A percentile compares a stretch with the other conserved stretches of the same genome.
Conservation (phyloP, 495 filamentous ascomycete species). For the Xylaria grammica region DNA sequence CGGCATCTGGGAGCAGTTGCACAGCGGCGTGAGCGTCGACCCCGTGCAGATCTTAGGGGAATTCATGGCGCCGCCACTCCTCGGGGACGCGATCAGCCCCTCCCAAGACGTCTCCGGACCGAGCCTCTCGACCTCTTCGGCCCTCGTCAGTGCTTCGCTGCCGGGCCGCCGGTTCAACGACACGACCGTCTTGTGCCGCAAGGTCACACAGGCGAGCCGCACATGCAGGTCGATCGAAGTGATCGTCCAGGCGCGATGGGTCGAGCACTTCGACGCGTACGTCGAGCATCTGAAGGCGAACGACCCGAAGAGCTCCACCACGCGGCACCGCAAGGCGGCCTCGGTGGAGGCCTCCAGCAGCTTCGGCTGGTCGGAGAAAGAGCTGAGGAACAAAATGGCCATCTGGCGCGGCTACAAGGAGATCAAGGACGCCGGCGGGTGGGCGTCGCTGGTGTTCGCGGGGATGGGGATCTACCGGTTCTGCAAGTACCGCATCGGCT, state of each 20-base stretch:
- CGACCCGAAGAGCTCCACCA: conserved; percentile 15
- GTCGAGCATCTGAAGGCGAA: conserved; percentile 14
- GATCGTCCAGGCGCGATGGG: conserved; percentile 21
- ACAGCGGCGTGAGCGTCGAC: conserved; percentile 14
- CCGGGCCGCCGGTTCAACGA: conserved; percentile 17
- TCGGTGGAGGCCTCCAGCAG: conserved; percentile 7
- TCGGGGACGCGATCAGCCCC: not conserved
- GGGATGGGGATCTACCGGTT: conserved; percentile 42
- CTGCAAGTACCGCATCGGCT: conserved; percentile 43
- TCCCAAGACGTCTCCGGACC: not conserved
- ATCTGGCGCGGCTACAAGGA: conserved; percentile 43
- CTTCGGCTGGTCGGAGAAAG: conserved; percentile 36
- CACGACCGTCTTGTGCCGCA: conserved; percentile 19
- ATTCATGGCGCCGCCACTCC: conserved; percentile 7
- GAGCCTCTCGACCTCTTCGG: not conserved
- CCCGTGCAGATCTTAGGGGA: conserved; percentile 7
- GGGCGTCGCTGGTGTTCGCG: conserved; percentile 43
- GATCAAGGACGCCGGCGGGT: conserved; percentile 38
- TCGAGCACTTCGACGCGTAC: conserved; percentile 23
- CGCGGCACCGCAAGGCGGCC: conserved; percentile 12
- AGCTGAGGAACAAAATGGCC: conserved; percentile 42
- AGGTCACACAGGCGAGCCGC: conserved; percentile 20
- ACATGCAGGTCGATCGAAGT: conserved; percentile 21
- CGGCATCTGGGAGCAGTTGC: conserved; percentile 21
- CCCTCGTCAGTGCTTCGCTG: not conserved